Percentiles rank a stretch among this genome's conserved stretches.
These are phyloP conservation scores for Panicum hallii DNA, from an alignment of 202 grass and related monocot species.

Conservation along the genomic window DNA sequence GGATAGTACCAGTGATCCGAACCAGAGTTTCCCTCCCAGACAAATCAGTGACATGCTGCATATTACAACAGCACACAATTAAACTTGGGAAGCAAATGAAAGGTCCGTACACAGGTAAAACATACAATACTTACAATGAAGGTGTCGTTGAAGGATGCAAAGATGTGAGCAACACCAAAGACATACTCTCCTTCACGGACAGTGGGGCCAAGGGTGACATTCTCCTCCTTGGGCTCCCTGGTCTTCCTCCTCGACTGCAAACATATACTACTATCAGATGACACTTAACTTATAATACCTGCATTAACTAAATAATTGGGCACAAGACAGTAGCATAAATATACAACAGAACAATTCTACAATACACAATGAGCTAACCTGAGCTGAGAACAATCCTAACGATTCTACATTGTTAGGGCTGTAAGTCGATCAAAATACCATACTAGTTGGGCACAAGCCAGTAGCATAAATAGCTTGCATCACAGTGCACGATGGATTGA, in stretches of 20 bases:
- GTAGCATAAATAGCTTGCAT: neutral
- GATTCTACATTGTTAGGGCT: no score
- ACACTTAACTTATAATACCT: neutral
- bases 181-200: constrained; percentile 85
- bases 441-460: neutral
- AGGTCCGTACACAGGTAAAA: neutral
- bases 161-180: constrained; percentile 86
- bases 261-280: neutral
- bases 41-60: constrained; percentile 82
- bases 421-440: neutral
- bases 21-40: constrained; percentile 89
- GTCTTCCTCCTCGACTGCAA: constrained; percentile 77
- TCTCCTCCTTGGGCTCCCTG: constrained; percentile 97
- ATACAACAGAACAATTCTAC: neutral
- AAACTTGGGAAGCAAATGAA: neutral
- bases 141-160: constrained; percentile 91
- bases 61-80: constrained; percentile 3
- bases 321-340: no score
- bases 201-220: constrained; percentile 73
- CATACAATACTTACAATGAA: constrained; percentile 67
- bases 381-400: neutral
- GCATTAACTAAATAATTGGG: neutral
- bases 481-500: neutral
- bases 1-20: constrained; percentile 68
- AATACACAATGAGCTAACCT: neutral